A percentile compares a stretch with the other conserved stretches of the same genome.
phyloP scores from a whole-genome alignment of 768 basidiomycete species.

The Auriculariales sp. region DNA sequence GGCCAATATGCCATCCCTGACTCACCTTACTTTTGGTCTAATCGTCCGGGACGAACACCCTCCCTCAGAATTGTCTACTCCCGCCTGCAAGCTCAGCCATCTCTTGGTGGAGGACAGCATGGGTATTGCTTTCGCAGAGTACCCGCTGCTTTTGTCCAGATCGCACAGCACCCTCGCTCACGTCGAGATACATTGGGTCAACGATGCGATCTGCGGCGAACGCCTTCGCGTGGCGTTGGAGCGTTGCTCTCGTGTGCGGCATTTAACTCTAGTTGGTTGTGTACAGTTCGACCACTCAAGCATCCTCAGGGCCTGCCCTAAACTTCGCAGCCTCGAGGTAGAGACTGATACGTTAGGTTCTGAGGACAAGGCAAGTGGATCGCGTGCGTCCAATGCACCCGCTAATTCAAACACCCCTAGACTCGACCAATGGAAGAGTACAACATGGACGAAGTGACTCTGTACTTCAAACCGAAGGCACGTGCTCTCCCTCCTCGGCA shows the following conservation, averaged over 20 bases:
- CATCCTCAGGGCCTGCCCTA: no score
- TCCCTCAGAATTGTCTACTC: neutral
- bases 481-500: no score
- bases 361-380: no score
- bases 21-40: neutral
- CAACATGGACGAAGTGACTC: no score
- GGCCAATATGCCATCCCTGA: neutral
- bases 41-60: neutral
- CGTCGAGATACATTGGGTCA: neutral
- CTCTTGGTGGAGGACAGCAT: neutral
- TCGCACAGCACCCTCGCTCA: neutral
- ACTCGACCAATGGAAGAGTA: no score
- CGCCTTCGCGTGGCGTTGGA: neutral
- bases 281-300: no score
- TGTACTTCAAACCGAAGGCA: no score
- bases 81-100: neutral
- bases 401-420: no score
- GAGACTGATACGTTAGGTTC: no score
- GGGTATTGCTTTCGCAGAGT: neutral
- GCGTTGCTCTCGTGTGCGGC: neutral
- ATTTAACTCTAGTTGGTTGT: neutral
- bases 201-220: neutral
- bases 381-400: no score
- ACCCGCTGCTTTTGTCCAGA: neutral
- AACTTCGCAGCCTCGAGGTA: no score